Base-by-base conservation (phyloP, 1,284 basidiomycete genomes). In the Leccinum subfulvum region DNA sequence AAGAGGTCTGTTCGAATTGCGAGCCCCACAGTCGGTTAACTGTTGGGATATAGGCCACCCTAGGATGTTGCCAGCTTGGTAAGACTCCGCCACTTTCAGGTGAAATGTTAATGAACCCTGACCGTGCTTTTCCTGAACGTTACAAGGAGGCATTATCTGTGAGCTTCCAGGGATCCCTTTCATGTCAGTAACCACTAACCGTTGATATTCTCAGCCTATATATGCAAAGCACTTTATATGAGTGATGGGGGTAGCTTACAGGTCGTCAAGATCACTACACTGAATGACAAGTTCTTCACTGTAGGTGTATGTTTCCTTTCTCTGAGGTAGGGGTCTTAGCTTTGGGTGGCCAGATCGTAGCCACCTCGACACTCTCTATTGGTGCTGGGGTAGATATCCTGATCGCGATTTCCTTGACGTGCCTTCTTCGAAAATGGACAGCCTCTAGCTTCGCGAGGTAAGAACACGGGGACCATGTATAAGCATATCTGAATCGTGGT, bases 361-460 rank as follows among this genome's bases (percentile, higher is more conserved):
- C 16, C 9, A 51, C 39, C 1, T 5, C 39, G 8, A 14, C 2
- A 4, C 55, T 67, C 47, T 28, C 44, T 21, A 3, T 56, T 7
- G 33, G 59, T 5, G 61, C 65, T 1, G 59, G 2, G 10, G 23
- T 47, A n/a, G 65, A 68, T 35, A 11, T 67, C 18, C 4, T 67
- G 33, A 66, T 68, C 3, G 52, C 61, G 2, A 39, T 59, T 21
- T 28, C 7, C 33, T 26, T 66, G 55, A 57, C 44, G 0, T 44
- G 28, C 33, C 49, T 67, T 8, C 67, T 67, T 7, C 64, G 53
- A 21, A 7, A 60, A 28, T 44, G 57, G 2, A 13, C n/a, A 1
- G 6, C 13, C 9, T 18, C 44, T 16, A 1, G 1, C 1, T 37
- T 52, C 10, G 2, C 21, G 11, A 52, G 23, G 66, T 67, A 47